Percentiles rank a stretch among this genome's conserved stretches.
phyloP scores from a whole-genome alignment of 139 green algal genomes.

The Tetradesmus obliquus region DNA sequence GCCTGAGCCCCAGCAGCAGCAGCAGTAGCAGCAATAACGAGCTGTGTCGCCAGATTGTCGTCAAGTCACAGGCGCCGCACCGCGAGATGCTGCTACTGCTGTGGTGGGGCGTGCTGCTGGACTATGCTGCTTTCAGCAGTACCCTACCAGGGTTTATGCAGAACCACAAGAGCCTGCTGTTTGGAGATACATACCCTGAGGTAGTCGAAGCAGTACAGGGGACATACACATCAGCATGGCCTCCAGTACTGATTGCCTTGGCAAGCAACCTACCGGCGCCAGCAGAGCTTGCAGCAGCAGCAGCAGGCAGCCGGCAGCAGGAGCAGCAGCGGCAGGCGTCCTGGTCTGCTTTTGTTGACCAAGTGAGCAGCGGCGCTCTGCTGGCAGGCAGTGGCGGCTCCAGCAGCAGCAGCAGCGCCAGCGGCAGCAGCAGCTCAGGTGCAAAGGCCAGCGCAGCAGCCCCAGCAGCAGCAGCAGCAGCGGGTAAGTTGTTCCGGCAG shows the following conservation, averaged over 20 bases:
- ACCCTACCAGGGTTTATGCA: conserved; percentile 52
- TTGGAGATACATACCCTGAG: conserved; percentile 21
- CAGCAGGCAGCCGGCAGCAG: conserved; percentile 18
- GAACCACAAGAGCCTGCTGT: conserved; percentile 60
- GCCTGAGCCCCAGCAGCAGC: neutral
- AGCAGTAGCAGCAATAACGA: conserved; percentile 38
- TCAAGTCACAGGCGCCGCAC: conserved; percentile 46
- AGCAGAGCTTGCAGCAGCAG: conserved; percentile 25
- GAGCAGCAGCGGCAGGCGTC: conserved; percentile 22
- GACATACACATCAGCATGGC: conserved; percentile 54
- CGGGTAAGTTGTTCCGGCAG: neutral
- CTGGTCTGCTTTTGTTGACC: conserved; percentile 32
- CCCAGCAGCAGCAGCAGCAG: neutral
- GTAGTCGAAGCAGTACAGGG: conserved; percentile 41
- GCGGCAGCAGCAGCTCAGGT: neutral
- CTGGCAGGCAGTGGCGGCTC: neutral
- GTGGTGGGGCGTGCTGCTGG: conserved; percentile 69
- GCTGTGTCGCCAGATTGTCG: conserved; percentile 45
- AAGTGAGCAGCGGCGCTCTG: conserved; percentile 13
- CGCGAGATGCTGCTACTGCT: conserved; percentile 52
- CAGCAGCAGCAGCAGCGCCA: conserved; percentile 7
- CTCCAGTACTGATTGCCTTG: conserved; percentile 58
- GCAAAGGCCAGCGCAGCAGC: neutral
- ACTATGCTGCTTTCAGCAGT: conserved; percentile 65
- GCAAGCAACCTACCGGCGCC: conserved; percentile 36